A percentile compares a stretch with the other conserved stretches of the same genome.
These are phyloP conservation scores for Mycocentrospora acerina DNA, from an alignment of 2,329 filamentous ascomycete species.

Conservation along the genomic window DNA sequence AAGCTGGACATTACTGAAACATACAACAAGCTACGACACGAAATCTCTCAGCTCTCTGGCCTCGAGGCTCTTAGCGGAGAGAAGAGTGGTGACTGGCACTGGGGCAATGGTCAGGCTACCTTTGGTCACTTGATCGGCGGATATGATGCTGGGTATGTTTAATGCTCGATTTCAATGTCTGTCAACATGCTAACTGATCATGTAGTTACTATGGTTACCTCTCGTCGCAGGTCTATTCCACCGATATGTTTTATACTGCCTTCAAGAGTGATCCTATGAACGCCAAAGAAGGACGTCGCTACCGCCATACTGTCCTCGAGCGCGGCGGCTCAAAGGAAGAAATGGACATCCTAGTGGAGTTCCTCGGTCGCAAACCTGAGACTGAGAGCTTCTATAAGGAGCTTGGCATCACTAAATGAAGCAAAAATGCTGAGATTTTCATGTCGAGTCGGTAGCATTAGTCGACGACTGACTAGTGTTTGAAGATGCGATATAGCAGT, in stretches of 20 bases:
- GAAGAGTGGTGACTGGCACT: conserved; percentile 49
- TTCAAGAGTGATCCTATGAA: conserved; percentile 82
- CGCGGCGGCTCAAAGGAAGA: conserved; percentile 77
- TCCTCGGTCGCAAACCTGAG: conserved; percentile 74
- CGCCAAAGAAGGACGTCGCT: conserved; percentile 69
- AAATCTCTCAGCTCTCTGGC: conserved; percentile 73
- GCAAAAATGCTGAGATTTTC: too few species aligned
- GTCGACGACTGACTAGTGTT: too few species aligned
- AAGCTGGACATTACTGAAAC: conserved; percentile 63
- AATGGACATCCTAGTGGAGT: conserved; percentile 77
- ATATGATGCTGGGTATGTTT: conserved; percentile 70
- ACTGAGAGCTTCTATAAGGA: conserved; percentile 80
- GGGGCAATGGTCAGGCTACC: conserved; percentile 77
- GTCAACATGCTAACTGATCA: conserved; percentile 8
- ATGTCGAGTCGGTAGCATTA: too few species aligned
- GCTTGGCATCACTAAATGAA: conserved; percentile 54
- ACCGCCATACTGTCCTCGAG: conserved; percentile 76
- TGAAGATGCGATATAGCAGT: too few species aligned
- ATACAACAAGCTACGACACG: conserved; percentile 71
- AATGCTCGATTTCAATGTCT: neutral
- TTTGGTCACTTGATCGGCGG: conserved; percentile 83
- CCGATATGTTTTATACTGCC: conserved; percentile 82
- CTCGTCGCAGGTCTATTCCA: conserved; percentile 74
- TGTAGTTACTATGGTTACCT: conserved; percentile 65
- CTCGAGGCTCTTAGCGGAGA: conserved; percentile 63